Evolutionary conservation across 1,284 basidiomycete genomes (phyloP).

Genomic region (Neonothopanus nambi): DNA sequence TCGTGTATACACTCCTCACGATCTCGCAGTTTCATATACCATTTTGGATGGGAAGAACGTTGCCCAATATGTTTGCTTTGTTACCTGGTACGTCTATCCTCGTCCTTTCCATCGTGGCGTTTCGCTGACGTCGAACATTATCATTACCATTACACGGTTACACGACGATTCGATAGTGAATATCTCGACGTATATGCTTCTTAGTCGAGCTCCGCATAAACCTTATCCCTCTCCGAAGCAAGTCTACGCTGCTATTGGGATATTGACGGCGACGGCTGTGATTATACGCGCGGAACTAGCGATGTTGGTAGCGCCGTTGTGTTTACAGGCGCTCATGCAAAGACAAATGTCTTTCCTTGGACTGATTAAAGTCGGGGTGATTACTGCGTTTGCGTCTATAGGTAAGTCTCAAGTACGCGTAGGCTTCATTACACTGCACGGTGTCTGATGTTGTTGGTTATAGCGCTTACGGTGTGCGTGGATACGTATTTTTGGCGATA

Average conservation of each 20-base stretch:
- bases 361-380: conserved; percentile 54
- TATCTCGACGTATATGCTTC: conserved; percentile 57
- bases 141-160: too few species aligned
- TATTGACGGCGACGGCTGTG: conserved; percentile 68
- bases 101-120: background rate
- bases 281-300: conserved; percentile 84
- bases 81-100: conserved; percentile 72
- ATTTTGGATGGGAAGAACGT: conserved; percentile 91
- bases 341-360: conserved; percentile 44
- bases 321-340: conserved; percentile 54
- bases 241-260: conserved; percentile 41
- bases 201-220: conserved; percentile 47
- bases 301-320: conserved; percentile 64
- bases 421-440: too few species aligned
- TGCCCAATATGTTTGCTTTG: conserved; percentile 94
- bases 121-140: too few species aligned
- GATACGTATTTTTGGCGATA: conserved; percentile 90
- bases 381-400: conserved; percentile 55
- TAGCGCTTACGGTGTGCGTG: conserved; percentile 64
- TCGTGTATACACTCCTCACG: conserved; percentile 69
- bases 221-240: conserved; percentile 36
- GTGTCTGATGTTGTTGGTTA: too few species aligned
- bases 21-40: conserved; percentile 88
- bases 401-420: conserved; percentile 50
- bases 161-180: too few species aligned